phyloP scores from a whole-genome alignment of 345 rosid species.

The Raphanus sativus region DNA sequence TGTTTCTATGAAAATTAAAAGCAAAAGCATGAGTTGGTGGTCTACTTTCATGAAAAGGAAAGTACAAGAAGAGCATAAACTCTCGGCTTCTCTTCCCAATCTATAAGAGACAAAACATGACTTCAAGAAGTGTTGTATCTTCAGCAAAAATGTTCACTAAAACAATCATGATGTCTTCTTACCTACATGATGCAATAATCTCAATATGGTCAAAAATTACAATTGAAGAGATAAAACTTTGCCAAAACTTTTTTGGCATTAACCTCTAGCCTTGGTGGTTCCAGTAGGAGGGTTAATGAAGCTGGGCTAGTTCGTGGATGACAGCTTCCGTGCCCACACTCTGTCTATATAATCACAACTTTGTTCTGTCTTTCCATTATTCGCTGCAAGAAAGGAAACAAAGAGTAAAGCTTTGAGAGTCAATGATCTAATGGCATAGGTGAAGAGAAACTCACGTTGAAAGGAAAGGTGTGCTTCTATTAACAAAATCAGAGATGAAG shows the following conservation, averaged over 20 bases:
- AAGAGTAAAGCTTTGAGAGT: neutral
- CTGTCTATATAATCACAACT: constrained; percentile 73
- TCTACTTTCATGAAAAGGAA: neutral
- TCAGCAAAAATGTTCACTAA: neutral
- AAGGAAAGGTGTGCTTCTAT: constrained; percentile 74
- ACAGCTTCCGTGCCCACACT: constrained; percentile 80
- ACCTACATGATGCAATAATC: constrained; percentile 3
- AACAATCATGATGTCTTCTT: constrained; percentile 9
- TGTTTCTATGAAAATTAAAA: neutral
- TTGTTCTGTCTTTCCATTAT: constrained; percentile 58
- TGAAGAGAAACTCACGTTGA: constrained; percentile 45
- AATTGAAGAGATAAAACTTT: constrained; percentile 4
- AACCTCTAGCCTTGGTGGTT: constrained; percentile 1
- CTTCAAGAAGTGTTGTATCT: constrained; percentile 5
- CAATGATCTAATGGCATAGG: neutral
- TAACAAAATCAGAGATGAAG: constrained; percentile 72
- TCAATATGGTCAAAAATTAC: constrained; percentile 21
- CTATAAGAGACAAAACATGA: neutral
- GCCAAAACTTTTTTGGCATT: neutral
- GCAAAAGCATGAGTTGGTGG: neutral
- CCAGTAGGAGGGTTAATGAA: constrained; percentile 35
- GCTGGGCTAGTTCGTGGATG: constrained; percentile 78
- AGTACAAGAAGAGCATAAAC: neutral
- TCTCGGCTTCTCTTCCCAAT: neutral
- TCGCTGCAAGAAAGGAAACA: constrained; percentile 44